Percentiles rank a stretch among this genome's conserved stretches.
These are phyloP conservation scores for Phialemoniopsis sp. DNA, from an alignment of 2,329 filamentous ascomycete species.

Conservation along the genomic window DNA sequence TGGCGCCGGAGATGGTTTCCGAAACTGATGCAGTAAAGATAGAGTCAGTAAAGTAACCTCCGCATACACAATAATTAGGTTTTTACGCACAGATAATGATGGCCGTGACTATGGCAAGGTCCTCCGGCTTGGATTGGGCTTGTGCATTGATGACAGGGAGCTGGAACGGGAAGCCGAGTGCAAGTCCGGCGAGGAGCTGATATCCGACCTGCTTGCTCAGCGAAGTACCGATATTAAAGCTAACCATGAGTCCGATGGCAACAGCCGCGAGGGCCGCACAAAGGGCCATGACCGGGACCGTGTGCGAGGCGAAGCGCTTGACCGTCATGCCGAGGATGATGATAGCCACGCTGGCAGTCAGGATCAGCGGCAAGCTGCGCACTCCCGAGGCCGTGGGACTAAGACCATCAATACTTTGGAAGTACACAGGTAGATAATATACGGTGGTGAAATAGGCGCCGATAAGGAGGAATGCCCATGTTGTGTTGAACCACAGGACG, in stretches of 20 bases:
- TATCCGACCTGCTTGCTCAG: slow-evolving; percentile 31
- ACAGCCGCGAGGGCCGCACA: slow-evolving; percentile 32
- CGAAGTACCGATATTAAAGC: slow-evolving; percentile 18
- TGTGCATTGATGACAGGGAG: slow-evolving; percentile 61
- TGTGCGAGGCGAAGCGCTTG: slow-evolving; percentile 21
- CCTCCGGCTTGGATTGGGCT: slow-evolving; percentile 50
- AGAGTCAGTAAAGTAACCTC: no score
- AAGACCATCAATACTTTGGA: slow-evolving; percentile 68
- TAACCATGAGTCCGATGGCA: slow-evolving; percentile 27
- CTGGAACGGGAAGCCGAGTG: slow-evolving; percentile 3
- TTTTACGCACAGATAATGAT: slow-evolving; percentile 29
- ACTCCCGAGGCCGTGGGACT: slow-evolving; percentile 69
- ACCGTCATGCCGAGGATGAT: slow-evolving; percentile 18
- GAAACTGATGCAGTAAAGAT: slow-evolving; percentile 20
- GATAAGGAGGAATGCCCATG: slow-evolving; percentile 64
- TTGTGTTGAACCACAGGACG: slow-evolving; percentile 63
- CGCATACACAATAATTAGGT: background rate
- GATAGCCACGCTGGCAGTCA: slow-evolving; percentile 21
- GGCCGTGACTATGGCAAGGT: slow-evolving; percentile 60
- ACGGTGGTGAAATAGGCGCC: slow-evolving; percentile 72
- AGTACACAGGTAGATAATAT: slow-evolving; percentile 84
- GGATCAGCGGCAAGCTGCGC: slow-evolving; percentile 25
- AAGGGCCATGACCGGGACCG: slow-evolving; percentile 5
- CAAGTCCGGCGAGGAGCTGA: slow-evolving; percentile 8
- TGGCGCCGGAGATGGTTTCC: slow-evolving; percentile 37